Evolutionary conservation across 2,329 filamentous ascomycete species (phyloP), one percentile per base, ranked within the genome.

Genomic region (Chaetomiaceae sp.): DNA sequence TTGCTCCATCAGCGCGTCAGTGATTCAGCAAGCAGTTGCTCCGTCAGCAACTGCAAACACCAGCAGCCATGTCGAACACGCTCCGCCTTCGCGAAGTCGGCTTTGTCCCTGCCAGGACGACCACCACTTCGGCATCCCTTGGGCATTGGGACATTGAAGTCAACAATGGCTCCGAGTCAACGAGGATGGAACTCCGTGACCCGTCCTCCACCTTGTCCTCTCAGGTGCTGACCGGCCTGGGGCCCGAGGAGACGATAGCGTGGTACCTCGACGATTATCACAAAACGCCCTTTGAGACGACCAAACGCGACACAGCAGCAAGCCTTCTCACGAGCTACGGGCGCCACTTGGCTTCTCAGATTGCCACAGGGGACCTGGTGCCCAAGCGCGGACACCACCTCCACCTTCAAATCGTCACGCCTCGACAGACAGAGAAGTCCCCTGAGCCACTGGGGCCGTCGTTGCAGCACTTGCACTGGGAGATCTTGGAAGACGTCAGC

Each of bases 391-490:
- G 45, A 6, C n/a, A n/a, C n/a, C 6, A 47, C 14, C 9, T 47
- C 22, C 45, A 38, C n/a, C 20, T 47, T 15, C 31, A 38, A 6
- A 14, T 47, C 20, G 7, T 34, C 14, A 23, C 34, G 6, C 9
- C 31, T 2, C 33, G 8, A 23, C 23, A 25, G 9, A 31, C 45
- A 23, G 20, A 14, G 11, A 23, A 38, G 12, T 17, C 19, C 3
- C 15, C 31, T 4, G 23, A 29, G 4, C 11, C 6, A 11, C 14
- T 4, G 1, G 34, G 45, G 20, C 45, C 14, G 6, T 38, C 33
- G 4, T n/a, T 47, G 9, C 45, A 47, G n/a, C 45, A 47, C 6
- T 19, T 47, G 34, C 45, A 47, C 22, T 47, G 45, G 45, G 45
- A 47, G n/a, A 34, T 47, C 1, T 17, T 47, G 23, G 45, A 38